Percentiles rank a stretch among this genome's conserved stretches.
These are phyloP conservation scores for Fraxinus floribunda DNA, from an alignment of 305 asterid species.

Conservation along the genomic window DNA sequence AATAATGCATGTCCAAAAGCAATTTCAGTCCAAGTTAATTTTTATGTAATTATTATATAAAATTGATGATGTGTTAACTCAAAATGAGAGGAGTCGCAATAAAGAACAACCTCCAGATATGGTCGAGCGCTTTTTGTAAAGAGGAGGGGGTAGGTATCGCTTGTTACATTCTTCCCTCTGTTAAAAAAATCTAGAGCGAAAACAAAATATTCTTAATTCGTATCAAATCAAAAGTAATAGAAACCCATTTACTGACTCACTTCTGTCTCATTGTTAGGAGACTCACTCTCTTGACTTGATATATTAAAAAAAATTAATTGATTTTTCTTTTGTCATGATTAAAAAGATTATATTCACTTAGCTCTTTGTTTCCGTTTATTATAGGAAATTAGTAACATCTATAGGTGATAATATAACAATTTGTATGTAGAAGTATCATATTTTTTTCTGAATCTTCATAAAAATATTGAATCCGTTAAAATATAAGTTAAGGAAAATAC, in stretches of 20 bases:
- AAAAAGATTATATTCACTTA: too few relatives aligned
- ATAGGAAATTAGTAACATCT: too few relatives aligned
- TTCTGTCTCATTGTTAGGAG: too few relatives aligned
- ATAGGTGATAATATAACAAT: not conserved
- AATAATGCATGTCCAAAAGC: not conserved
- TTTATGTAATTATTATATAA: not conserved
- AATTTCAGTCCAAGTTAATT: not conserved
- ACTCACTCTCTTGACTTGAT: too few relatives aligned
- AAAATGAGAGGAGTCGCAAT: not conserved
- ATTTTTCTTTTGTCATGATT: too few relatives aligned
- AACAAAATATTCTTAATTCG: too few relatives aligned
- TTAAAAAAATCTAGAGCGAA: too few relatives aligned
- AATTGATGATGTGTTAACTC: not conserved
- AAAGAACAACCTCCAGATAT: too few relatives aligned
- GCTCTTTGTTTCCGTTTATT: too few relatives aligned
- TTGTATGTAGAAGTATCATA: not conserved
- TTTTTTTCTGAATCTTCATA: not conserved
- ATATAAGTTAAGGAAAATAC: not conserved
- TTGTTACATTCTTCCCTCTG: not conserved
- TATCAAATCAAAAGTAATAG: too few relatives aligned
- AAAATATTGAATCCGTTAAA: too few relatives aligned
- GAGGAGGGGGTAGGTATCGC: not conserved
- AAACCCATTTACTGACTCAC: not conserved
- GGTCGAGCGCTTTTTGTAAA: not conserved
- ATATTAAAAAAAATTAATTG: too few relatives aligned